Percentiles rank a stretch among this genome's conserved stretches.
phyloP scores from a whole-genome alignment of 2,329 filamentous ascomycete species.

The Byssochlamys sp. region DNA sequence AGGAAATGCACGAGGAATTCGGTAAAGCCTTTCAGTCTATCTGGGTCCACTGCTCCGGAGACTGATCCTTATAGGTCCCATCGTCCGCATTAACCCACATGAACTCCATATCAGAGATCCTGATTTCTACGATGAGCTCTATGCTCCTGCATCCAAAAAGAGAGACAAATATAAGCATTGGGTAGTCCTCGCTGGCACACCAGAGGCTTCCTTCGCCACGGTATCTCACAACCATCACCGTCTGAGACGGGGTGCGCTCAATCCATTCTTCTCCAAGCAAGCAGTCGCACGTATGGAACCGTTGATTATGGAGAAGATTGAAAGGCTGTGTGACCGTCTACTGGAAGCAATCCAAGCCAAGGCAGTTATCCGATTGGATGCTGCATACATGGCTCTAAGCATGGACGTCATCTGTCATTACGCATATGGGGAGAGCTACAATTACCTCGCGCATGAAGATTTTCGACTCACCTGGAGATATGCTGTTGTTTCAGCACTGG shows the following conservation, averaged over 20 bases:
- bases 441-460: conserved; percentile 21
- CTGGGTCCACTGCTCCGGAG: not conserved
- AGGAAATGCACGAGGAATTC: conserved; percentile 23
- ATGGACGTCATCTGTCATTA: conserved; percentile 32
- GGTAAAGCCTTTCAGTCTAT: conserved; percentile 10
- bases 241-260: conserved; percentile 13
- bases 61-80: conserved; percentile 15
- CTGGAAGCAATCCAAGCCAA: conserved; percentile 9
- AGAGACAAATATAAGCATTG: conserved; percentile 18
- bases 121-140: conserved; percentile 25
- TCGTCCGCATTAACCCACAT: conserved; percentile 24
- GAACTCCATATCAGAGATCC: conserved; percentile 28
- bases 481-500: conserved; percentile 15
- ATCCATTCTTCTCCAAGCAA: conserved; percentile 20
- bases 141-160: conserved; percentile 14
- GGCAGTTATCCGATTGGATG: conserved; percentile 14
- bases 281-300: conserved; percentile 29
- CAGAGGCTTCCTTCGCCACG: conserved; percentile 10
- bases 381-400: conserved; percentile 21
- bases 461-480: conserved; percentile 17
- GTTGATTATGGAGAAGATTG: conserved; percentile 27
- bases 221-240: conserved; percentile 14
- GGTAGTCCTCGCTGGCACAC: conserved; percentile 7
- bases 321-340: conserved; percentile 19
- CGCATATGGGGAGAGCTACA: conserved; percentile 26